phyloP scores from a whole-genome alignment of 1,284 basidiomycete genomes.

The Singerocomus inundabilis region DNA sequence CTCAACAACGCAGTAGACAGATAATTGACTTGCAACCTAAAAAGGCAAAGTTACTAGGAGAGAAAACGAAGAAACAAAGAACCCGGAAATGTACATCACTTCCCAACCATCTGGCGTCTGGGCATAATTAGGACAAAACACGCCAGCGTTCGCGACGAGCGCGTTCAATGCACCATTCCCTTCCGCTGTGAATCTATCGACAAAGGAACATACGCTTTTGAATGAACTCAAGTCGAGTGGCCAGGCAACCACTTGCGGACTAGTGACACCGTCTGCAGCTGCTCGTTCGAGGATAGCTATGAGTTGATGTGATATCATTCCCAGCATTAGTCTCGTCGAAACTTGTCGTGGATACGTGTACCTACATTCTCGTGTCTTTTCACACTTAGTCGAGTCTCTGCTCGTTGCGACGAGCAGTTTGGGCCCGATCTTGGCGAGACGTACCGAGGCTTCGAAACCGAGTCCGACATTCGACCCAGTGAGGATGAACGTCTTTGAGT shows the following conservation, averaged over 20 bases:
- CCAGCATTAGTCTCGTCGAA: neutral
- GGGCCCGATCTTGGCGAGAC: slow-evolving; percentile 23
- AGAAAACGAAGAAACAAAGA: neutral
- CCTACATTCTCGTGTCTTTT: slow-evolving; percentile 18
- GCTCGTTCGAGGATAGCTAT: slow-evolving; percentile 10
- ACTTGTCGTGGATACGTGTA: too few species aligned
- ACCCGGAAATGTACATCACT: slow-evolving; percentile 12
- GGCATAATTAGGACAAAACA: slow-evolving; percentile 6
- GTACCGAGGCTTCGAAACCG: slow-evolving; percentile 27
- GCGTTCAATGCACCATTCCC: slow-evolving; percentile 12
- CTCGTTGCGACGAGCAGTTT: slow-evolving; percentile 22
- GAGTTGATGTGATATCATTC: neutral
- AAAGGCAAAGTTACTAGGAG: neutral
- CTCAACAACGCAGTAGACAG: slow-evolving; percentile 24
- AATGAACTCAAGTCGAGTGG: slow-evolving; percentile 20
- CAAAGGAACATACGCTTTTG: slow-evolving; percentile 18
- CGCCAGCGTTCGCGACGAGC: slow-evolving; percentile 23
- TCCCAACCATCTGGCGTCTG: slow-evolving; percentile 25
- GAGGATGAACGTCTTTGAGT: slow-evolving; percentile 22
- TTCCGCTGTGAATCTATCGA: slow-evolving; percentile 14
- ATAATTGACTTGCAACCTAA: slow-evolving; percentile 29
- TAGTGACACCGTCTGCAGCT: neutral
- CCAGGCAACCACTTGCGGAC: slow-evolving; percentile 8
- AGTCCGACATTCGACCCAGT: slow-evolving; percentile 28
- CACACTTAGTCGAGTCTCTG: slow-evolving; percentile 20